Evolutionary conservation across 2,329 filamentous ascomycete genomes (phyloP), one percentile per base, ranked within the genome.

Genomic region (Sclerotinia trifoliorum): DNA sequence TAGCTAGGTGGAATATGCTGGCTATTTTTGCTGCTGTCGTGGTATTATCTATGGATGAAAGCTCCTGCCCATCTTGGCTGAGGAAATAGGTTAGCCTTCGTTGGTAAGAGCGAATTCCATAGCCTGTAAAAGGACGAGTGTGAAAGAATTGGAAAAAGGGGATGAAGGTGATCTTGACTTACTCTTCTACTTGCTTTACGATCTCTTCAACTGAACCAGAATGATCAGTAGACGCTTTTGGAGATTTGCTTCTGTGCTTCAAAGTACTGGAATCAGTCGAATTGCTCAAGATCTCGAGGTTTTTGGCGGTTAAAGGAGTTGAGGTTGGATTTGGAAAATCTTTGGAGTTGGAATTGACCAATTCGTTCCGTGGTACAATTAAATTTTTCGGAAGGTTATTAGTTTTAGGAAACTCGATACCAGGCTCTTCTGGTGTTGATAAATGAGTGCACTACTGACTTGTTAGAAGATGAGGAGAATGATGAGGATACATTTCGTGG

Each of bases 161-260:
- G 51, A 19, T 1, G n/a, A 26, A 24, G 13, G 6, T 26, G 8
- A 35, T 35, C 7, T 39, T 62, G 2, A 62, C 60, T 62, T 11
- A 62, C 60, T 62, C 21, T 62, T 62, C 29, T 39, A 21, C n/a
- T 51, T 62, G 60, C n/a, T 62, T 26, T 24, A 51, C 32, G n/a
- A 51, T 6, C 29, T 39, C 60, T 62, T 62, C 60, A 26, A 51
- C 29, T 26, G 60, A 51, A 24, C 46, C 21, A 51, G 46, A 62
- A 62, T 4, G 46, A 51, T 39, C 29, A 51, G 60, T 62, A 13
- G 60, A 51, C 21, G 46, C 10, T 39, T n/a, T 51, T 26, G 60
- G 39, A 0, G 46, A 39, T 51, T 26, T 21, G 32, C 29, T 51
- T 39, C 15, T 4, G 21, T 26, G 15, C 11, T 26, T 39, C 11